Conservation (phyloP, 2,329 filamentous ascomycete genomes). For the Monosporascus sp. region DNA sequence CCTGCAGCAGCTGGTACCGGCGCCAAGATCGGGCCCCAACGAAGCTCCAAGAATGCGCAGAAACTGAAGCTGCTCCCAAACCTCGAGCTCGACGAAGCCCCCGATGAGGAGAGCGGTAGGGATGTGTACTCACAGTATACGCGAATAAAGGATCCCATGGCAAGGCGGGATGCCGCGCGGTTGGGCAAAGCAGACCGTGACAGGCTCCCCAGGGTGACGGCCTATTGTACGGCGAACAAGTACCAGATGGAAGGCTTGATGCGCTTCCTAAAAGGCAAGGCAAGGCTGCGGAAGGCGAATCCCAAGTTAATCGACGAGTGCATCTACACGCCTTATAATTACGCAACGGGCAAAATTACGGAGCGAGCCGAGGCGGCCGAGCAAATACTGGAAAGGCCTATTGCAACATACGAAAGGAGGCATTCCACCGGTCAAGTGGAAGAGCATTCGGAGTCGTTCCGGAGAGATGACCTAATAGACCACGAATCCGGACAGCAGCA, state of each 20-base stretch:
- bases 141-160: constrained; percentile 92
- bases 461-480: constrained; percentile 59
- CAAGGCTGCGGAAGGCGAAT: constrained; percentile 69
- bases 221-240: constrained; percentile 89
- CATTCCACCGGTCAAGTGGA: constrained; percentile 73
- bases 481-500: constrained; percentile 37
- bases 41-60: constrained; percentile 91
- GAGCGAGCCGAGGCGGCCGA: constrained; percentile 34
- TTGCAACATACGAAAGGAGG: constrained; percentile 55
- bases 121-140: constrained; percentile 99
- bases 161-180: constrained; percentile 82
- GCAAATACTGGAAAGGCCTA: constrained; percentile 28
- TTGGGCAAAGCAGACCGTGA: constrained; percentile 90
- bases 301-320: constrained; percentile 97
- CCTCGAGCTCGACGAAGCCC: constrained; percentile 69
- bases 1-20: constrained; percentile 28
- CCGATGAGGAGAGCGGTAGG: constrained; percentile 83
- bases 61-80: constrained; percentile 97
- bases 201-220: constrained; percentile 82
- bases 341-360: constrained; percentile 40
- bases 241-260: constrained; percentile 88
- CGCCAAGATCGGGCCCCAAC: constrained; percentile 84
- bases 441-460: constrained; percentile 49
- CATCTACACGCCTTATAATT: constrained; percentile 91
- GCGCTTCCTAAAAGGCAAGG: constrained; percentile 82